phyloP scores from a whole-genome alignment of 805 yeast species.

The Kodamaea fukazawae region DNA sequence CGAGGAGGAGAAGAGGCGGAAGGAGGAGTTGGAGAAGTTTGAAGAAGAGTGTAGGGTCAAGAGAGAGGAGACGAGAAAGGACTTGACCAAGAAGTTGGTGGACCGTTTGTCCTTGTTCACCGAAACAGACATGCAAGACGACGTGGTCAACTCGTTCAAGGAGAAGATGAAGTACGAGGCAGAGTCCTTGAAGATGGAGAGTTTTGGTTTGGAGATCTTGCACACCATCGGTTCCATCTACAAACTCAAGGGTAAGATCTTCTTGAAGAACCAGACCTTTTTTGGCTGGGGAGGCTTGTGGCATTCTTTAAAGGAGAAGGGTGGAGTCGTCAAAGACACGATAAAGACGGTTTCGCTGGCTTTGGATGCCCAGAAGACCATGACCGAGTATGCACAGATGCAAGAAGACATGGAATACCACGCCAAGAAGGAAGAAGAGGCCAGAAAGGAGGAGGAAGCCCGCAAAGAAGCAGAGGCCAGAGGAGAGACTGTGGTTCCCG shows the following conservation, averaged over 20 bases:
- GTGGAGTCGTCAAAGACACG: constrained; percentile 70
- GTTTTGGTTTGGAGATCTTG: constrained; percentile 78
- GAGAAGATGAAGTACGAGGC: constrained; percentile 76
- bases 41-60: constrained; percentile 76
- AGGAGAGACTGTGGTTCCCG: constrained; percentile 15
- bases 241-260: constrained; percentile 60
- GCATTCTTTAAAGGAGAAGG: constrained; percentile 69
- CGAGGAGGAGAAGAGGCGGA: constrained; percentile 43
- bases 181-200: constrained; percentile 74
- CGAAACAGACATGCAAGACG: constrained; percentile 43
- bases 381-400: constrained; percentile 68
- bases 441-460: constrained; percentile 14
- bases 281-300: constrained; percentile 69
- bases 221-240: constrained; percentile 74
- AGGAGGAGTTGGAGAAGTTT: constrained; percentile 55
- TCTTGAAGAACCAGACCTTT: constrained; percentile 59
- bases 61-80: constrained; percentile 62
- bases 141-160: constrained; percentile 50
- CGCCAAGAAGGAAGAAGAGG: constrained; percentile 33
- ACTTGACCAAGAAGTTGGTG: constrained; percentile 55
- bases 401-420: constrained; percentile 54
- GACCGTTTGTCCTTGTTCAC: constrained; percentile 43
- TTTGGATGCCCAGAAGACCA: constrained; percentile 72
- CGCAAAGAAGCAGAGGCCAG: constrained; percentile 13
- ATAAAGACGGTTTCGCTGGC: constrained; percentile 70